phyloP scores from a whole-genome alignment of 176 grass and related monocot genomes.

The Themeda triandra region DNA sequence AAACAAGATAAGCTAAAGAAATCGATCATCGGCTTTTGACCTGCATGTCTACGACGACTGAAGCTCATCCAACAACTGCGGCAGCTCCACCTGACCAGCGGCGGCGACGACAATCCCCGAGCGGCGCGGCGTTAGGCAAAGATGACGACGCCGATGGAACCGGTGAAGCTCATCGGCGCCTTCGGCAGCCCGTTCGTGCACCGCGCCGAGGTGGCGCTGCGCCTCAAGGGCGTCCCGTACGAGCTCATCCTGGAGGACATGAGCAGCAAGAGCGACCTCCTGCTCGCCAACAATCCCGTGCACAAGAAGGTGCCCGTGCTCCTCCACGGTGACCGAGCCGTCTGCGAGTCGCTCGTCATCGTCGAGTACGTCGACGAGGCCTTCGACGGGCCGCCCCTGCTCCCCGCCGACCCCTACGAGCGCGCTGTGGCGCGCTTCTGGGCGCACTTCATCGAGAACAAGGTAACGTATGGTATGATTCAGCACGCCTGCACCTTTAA shows the following conservation, averaged over 20 bases:
- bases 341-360: conserved; percentile 28
- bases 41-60: no score
- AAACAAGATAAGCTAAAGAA: no score
- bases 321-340: conserved; percentile 19
- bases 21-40: no score
- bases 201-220: not conserved
- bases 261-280: conserved; percentile 25
- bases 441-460: conserved; percentile 34
- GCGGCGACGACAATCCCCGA: no score
- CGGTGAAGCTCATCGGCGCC: not conserved
- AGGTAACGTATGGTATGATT: conserved; percentile 1
- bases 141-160: no score
- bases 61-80: no score
- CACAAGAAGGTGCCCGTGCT: conserved; percentile 48
- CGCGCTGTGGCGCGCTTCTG: conserved; percentile 35
- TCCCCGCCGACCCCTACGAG: conserved; percentile 26
- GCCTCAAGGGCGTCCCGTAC: not conserved
- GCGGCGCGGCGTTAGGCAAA: no score
- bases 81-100: no score
- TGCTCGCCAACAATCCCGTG: conserved; percentile 30
- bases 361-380: conserved; percentile 34
- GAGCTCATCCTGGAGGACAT: not conserved
- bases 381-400: conserved; percentile 23
- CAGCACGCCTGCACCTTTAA: no score
- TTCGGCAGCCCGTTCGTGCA: not conserved